Evolutionary conservation across 1,284 basidiomycete genomes (phyloP), one percentile per base, ranked within the genome.

Genomic region (Amylostereum areolatum): DNA sequence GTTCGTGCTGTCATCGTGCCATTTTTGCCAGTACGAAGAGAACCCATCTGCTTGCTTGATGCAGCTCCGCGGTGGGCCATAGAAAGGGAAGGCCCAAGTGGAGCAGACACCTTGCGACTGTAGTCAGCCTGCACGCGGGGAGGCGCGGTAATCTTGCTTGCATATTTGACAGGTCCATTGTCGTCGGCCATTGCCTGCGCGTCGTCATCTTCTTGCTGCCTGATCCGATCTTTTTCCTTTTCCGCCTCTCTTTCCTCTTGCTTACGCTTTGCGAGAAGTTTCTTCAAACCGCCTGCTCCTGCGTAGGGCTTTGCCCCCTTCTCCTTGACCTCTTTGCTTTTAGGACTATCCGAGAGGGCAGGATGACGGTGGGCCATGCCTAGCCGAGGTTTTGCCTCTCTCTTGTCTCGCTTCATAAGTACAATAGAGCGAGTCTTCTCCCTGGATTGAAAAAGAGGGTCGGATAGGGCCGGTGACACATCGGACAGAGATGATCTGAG

Each of bases 221-320:
- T 18, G 18, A 18, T 18, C 18, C 18, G 18, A 18, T 34, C 52
- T 34, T 67, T 64, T 54, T 65, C 62, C 51, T 69, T 65, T 44
- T 62, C 64, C 46, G 62, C 63, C 49, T 63, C 62, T 30, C 62
- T 52, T 44, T 63, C 68, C 50, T 71, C 76, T 46, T 59, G 60
- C 57, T 67, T 67, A 43, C 73, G 66, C 54, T 76, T 75, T 32
- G 82, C 80, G 36, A 89, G 64, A 63, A 87, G 65, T 59, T 83
- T 89, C 69, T 83, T 85, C 75, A 86, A 78, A 0, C 84, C 83
- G 43, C 84, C 83, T 54, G 78, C 76, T 4, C 85, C 85, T 1
- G 84, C 80, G 57, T 89, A 89, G 3, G 85, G 85, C 58, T 89
- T 69, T 12, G 52, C 51, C 39, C 47, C 61, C 47, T 62, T 66